These are phyloP conservation scores for Vinca minor DNA, from an alignment of 257 asterid species.

Conservation along the genomic window DNA sequence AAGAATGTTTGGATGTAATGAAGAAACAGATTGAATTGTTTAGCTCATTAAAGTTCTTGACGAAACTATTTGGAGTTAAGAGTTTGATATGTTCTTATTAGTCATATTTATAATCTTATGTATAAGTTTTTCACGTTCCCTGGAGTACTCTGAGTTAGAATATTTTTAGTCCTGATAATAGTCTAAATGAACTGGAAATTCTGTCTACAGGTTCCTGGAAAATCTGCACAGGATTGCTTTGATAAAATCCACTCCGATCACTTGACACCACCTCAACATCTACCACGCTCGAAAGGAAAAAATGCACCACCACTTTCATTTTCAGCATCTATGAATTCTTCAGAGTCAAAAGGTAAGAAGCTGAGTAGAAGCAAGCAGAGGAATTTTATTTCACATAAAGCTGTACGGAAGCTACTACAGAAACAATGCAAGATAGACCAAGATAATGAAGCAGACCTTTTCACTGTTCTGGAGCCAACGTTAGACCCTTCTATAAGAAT, in stretches of 20 bases:
- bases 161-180: slow-evolving; percentile 1
- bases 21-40: too few relatives aligned
- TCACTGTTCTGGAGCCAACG: slow-evolving; percentile 52
- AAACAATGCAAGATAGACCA: slow-evolving; percentile 47
- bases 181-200: slow-evolving; percentile 10
- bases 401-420: slow-evolving; percentile 48
- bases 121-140: background rate
- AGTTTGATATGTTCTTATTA: background rate
- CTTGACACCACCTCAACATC: slow-evolving; percentile 66
- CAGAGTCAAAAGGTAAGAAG: slow-evolving; percentile 33
- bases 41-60: background rate
- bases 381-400: slow-evolving; percentile 42
- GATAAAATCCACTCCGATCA: slow-evolving; percentile 58
- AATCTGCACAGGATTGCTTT: slow-evolving; percentile 82
- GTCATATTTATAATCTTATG: background rate
- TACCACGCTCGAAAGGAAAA: slow-evolving; percentile 37
- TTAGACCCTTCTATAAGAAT: slow-evolving; percentile 19
- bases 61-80: background rate
- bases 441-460: slow-evolving; percentile 49
- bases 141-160: background rate
- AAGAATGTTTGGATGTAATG: too few relatives aligned
- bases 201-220: slow-evolving; percentile 75
- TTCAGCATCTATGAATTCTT: slow-evolving; percentile 50
- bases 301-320: slow-evolving; percentile 36
- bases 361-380: slow-evolving; percentile 26